Base-by-base conservation (phyloP, 2,329 filamentous ascomycete genomes). In the Gnomoniopsis smithogilvyi region DNA sequence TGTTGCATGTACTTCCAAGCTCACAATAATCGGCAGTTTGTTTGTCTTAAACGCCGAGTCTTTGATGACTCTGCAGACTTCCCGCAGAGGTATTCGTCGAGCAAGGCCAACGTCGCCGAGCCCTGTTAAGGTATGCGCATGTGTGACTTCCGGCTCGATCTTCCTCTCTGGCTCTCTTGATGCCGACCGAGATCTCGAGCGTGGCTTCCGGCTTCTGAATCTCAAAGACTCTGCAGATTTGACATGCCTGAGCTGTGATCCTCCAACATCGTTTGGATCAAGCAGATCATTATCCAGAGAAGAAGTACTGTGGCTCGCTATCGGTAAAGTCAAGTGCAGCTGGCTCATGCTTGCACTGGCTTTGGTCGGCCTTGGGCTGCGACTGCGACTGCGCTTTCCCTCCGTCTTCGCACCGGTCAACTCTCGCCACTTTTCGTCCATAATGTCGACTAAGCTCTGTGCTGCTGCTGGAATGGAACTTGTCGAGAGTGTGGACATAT, bases 1-100 rank as follows among this genome's bases (percentile, higher is more conserved):
- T 62, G 88, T 85, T 15, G 92, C 89, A 72, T 98, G 94, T 0
- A 98, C 91, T 73, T 99, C 95, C 6, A 98, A 80, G 70, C 92
- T 96, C 64, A 98, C 85, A 60, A 98, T 96, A 43, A 99, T 78
- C 0, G 95, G 95, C 21, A 96, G 78, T 54, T 90, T 83, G 61
- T 85, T 93, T 7, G 78, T 82, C 30, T 84, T 77, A 67, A 98
- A 98, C 0, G 92, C 93, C 60, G 86, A 85, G 58, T 96, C 86
- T 43, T 83, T 81, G 62, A 98, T 90, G 0, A 89, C 88, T 63
- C 84, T 82, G 74, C 93, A 96, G 2, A 97, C 94, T 56, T 91
- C 87, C 58, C 93, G 86, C 72, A 98, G 97, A 0, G 89, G 84
- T 54, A 96, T 88, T n/a, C 91, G 88, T 34, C 88, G 87, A 1